Percentiles rank a stretch among this genome's conserved stretches.
Conservation (phyloP, 805 yeast genomes). For the Kockiozyma suomiensis region DNA sequence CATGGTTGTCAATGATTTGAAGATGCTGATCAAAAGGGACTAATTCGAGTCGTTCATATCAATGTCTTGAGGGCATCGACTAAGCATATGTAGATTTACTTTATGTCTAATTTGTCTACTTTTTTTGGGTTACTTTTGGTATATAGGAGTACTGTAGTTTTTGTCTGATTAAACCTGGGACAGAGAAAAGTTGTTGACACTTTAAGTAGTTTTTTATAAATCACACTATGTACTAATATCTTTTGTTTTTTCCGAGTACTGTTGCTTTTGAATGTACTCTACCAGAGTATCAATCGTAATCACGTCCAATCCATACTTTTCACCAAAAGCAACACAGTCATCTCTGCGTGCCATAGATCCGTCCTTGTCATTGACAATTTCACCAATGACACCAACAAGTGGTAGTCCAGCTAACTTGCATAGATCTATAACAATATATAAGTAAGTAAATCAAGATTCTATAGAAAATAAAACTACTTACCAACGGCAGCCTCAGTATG, state of each 20-base stretch:
- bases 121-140: too few species aligned
- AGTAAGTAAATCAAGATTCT: too few species aligned
- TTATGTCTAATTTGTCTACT: too few species aligned
- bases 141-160: too few species aligned
- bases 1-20: slow-evolving; percentile 71
- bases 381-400: slow-evolving; percentile 92
- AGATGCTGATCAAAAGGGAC: neutral
- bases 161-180: neutral
- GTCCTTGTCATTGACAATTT: slow-evolving; percentile 87
- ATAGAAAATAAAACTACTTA: slow-evolving; percentile 4
- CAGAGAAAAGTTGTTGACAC: neutral
- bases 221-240: neutral
- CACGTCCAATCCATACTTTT: slow-evolving; percentile 62
- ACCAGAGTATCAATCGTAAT: slow-evolving; percentile 78
- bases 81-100: too few species aligned
- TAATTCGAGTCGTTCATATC: neutral
- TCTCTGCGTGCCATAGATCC: slow-evolving; percentile 94
- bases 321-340: slow-evolving; percentile 75
- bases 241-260: neutral
- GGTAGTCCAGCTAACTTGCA: slow-evolving; percentile 73
- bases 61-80: too few species aligned
- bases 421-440: slow-evolving; percentile 51
- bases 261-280: slow-evolving; percentile 47
- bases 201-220: too few species aligned
- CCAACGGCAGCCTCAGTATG: slow-evolving; percentile 94